Evolutionary conservation across 352 stramenopile species (phyloP), one percentile per base, ranked within the genome.

Genomic region (Globisporangium nagaii): DNA sequence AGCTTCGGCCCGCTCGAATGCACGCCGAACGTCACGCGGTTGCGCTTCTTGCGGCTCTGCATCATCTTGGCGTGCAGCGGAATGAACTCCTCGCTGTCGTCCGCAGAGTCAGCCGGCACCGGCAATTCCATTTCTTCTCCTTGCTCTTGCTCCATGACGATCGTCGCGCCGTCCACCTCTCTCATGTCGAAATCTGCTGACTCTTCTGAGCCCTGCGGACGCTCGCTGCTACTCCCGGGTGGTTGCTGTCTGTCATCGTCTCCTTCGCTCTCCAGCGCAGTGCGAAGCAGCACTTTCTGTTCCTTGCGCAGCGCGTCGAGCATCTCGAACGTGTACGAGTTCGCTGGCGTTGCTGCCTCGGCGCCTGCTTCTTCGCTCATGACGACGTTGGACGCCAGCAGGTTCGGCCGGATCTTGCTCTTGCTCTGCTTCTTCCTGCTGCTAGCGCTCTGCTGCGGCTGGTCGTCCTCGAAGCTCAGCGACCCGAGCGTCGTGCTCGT

Each of bases 351-450:
- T 3, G 7, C n/a, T n/a, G n/a, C n/a, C n/a, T n/a, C 15, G 8
- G 56, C 51, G 27, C 52, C 52, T 25, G 63, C 46, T 8, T 71
- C 46, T 22, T 63, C 41, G 15, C 73, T 63, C 22, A 12, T 15
- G 32, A 58, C 55, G 20, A 28, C 40, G 28, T 60, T 68, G 20
- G 56, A 63, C 3, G 36, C 48, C 41, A 84, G 53, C 4, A 88
- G 41, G 56, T 91, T 89, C 15, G 79, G 78, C 25, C 75, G 69
- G 39, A 91, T 91, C 50, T 84, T 88, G 24, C 37, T 68, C 51
- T 60, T 71, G 19, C 30, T 40, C n/a, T 48, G 28, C 1, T 28
- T 43, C 36, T 74, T 77, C 9, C 46, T 44, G 28, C 35, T 62
- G 1, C n/a, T 35, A n/a, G n/a, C n/a, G n/a, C n/a, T n/a, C n/a